phyloP scores from a whole-genome alignment of 495 filamentous ascomycete genomes.

The Neurospora tetraspora region DNA sequence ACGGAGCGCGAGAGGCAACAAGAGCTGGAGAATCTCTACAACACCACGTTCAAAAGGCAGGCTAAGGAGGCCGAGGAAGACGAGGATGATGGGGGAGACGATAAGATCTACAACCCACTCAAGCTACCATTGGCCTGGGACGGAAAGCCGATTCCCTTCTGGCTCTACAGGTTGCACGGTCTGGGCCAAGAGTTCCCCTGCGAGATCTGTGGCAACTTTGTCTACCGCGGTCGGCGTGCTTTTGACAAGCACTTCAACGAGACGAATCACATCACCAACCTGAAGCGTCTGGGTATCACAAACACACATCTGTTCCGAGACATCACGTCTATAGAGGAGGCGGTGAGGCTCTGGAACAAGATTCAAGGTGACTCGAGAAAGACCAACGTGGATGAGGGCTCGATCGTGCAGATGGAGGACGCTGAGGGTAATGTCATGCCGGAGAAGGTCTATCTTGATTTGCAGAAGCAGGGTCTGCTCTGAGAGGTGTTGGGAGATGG shows the following conservation, averaged over 20 bases:
- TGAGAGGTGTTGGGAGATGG: slow-evolving; percentile 19
- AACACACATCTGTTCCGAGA: slow-evolving; percentile 89
- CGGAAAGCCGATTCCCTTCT: slow-evolving; percentile 96
- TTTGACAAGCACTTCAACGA: slow-evolving; percentile 99
- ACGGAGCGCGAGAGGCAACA: slow-evolving; percentile 88
- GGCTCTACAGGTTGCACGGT: slow-evolving; percentile 95
- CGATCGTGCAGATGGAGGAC: slow-evolving; percentile 97
- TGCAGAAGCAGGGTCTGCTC: slow-evolving; percentile 61
- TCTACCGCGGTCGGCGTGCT: slow-evolving; percentile 90
- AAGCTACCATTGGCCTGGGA: slow-evolving; percentile 96
- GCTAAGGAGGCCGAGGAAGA: slow-evolving; percentile 33
- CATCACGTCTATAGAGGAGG: slow-evolving; percentile 85
- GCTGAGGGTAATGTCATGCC: slow-evolving; percentile 97
- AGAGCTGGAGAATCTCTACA: slow-evolving; percentile 81
- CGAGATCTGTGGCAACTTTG: slow-evolving; percentile 94
- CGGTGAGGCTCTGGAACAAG: slow-evolving; percentile 83
- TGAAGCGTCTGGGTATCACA: slow-evolving; percentile 88
- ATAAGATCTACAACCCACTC: slow-evolving; percentile 90
- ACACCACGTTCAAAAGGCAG: slow-evolving; percentile 32
- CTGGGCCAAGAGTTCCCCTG: slow-evolving; percentile 91
- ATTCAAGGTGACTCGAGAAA: slow-evolving; percentile 79
- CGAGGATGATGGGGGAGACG: slow-evolving; percentile 52
- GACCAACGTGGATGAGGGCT: slow-evolving; percentile 61
- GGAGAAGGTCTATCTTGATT: slow-evolving; percentile 88
- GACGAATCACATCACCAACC: slow-evolving; percentile 77